Evolutionary conservation across 306 rosid species (phyloP), one percentile per base, ranked within the genome.

Genomic region (Cucurbita pepo): DNA sequence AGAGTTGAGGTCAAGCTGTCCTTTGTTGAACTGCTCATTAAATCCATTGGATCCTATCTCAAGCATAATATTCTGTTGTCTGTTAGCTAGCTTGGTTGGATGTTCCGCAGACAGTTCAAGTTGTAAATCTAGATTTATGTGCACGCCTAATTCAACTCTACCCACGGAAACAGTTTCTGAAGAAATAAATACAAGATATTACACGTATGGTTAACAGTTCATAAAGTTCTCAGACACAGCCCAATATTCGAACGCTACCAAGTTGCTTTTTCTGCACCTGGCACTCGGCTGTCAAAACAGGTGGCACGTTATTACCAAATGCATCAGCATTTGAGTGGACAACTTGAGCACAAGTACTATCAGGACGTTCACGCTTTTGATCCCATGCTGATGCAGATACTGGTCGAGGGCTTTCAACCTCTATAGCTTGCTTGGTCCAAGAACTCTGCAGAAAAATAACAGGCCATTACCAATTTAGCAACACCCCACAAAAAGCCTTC

Each of bases 301-400:
- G 78, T 76, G 80, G 77, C 77, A 82, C 74, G 69, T 72, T 76
- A 65, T 77, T 81, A 56, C 79, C 81, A 59, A 80, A 66, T 64
- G 81, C 73, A 80, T 89, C 90, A 53, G 87, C 86, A 72, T 80
- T 82, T 57, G 96, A 84, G 81, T 81, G 90, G 72, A 88, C 89
- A 74, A 88, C 92, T 77, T 84, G 92, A 71, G 97, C 96, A 80
- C 92, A 92, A 22, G 90, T 92, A 85, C 96, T 88, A 79, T 88
- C 96, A 11, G 90, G 86, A 77, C 88, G 77, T 73, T 88, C 86
- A 6, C 82, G 62, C 63, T 75, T 81, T 58, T 83, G 83, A 78
- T 81, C 84, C 84, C 90, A 85, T 62, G 59, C 74, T 50, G 74
- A 69, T 18, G 81, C 80, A 74, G 85, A 89, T 30, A 55, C 80